These are phyloP conservation scores for Oryza longistaminata DNA, from an alignment of 176 grass and related monocot genomes.

Conservation along the genomic window DNA sequence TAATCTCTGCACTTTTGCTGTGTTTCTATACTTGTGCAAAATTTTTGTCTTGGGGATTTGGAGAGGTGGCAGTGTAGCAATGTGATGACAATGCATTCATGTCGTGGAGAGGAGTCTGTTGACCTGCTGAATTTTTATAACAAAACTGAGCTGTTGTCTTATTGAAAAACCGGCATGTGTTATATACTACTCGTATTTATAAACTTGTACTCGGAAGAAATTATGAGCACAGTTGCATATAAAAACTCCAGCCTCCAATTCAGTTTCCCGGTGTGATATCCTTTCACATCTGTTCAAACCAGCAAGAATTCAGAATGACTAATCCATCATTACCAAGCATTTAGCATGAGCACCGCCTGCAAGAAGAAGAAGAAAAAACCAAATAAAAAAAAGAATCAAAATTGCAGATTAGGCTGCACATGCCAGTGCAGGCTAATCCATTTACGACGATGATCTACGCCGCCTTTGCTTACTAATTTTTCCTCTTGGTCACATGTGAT, in stretches of 20 bases:
- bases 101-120: background rate
- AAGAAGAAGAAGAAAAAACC: background rate
- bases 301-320: background rate
- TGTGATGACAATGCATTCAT: background rate
- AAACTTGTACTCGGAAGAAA: background rate
- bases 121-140: background rate
- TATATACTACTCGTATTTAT: background rate
- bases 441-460: slow-evolving; percentile 4
- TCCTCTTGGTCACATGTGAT: background rate
- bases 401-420: slow-evolving; percentile 21
- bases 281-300: slow-evolving; percentile 45
- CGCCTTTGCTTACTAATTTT: background rate
- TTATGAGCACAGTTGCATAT: background rate
- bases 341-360: background rate
- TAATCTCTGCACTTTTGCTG: background rate
- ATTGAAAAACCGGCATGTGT: background rate
- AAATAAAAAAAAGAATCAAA: background rate
- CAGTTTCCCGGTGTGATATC: background rate
- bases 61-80: background rate
- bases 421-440: background rate
- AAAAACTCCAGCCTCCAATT: background rate
- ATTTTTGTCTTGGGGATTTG: background rate
- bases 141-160: background rate
- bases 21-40: background rate
- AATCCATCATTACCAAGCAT: too few species aligned